Conservation (phyloP, 78 protist species). For the Salpingoeca rosetta region DNA sequence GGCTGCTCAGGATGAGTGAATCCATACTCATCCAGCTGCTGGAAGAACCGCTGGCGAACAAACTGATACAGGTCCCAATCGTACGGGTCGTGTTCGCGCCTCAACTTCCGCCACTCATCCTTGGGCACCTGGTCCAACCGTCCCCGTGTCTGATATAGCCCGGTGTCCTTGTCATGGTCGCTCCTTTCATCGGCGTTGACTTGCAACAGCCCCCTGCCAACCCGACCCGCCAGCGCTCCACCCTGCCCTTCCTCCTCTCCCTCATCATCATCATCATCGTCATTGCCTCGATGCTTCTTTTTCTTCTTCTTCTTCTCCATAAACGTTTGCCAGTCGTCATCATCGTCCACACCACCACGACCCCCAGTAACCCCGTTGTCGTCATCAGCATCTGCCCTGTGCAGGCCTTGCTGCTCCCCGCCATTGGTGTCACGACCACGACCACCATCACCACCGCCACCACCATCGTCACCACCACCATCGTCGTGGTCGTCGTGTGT, state of each 20-base stretch:
- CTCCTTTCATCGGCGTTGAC: no score
- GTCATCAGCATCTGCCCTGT: no score
- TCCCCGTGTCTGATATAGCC: neutral
- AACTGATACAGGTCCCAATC: neutral
- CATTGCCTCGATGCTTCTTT: no score
- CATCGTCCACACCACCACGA: neutral
- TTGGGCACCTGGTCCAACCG: neutral
- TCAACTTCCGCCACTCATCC: neutral
- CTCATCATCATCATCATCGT: neutral
- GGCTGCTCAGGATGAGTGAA: no score
- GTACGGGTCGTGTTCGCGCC: neutral
- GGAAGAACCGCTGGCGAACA: neutral
- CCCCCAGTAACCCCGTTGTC: neutral
- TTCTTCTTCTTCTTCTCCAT: neutral
- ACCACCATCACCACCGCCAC: no score
- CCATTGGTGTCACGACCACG: no score
- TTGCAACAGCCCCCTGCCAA: neutral
- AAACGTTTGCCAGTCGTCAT: neutral
- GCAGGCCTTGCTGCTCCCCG: no score
- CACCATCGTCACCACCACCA: no score
- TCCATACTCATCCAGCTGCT: neutral
- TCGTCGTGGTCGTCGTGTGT: neutral
- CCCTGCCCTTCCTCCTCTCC: neutral
- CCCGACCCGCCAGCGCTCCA: neutral
- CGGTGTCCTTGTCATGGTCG: neutral